phyloP scores from a whole-genome alignment of 2,329 filamentous ascomycete species.

The Trichoderma sp. region DNA sequence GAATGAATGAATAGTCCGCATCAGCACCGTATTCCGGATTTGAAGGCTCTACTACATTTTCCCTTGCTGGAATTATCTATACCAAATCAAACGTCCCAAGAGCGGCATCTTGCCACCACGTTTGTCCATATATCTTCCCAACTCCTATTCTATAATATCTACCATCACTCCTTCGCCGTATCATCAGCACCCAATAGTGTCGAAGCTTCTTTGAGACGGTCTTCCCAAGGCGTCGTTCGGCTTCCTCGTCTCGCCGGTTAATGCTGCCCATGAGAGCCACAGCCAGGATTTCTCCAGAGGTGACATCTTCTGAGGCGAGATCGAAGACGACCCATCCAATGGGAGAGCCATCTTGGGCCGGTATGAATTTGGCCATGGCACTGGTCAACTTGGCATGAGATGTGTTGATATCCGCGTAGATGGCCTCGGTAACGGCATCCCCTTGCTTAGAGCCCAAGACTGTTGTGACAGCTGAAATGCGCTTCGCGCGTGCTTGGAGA shows the following conservation, averaged over 20 bases:
- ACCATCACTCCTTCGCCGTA: conserved; percentile 4
- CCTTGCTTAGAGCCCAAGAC: background rate
- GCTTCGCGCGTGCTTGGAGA: conserved; percentile 3
- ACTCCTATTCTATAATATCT: conserved; percentile 8
- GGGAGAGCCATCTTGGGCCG: background rate
- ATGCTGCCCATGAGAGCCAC: conserved; percentile 19
- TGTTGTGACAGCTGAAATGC: background rate
- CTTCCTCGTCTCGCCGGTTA: conserved; percentile 17
- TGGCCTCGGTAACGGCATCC: background rate
- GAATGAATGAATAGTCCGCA: background rate
- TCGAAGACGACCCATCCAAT: conserved; percentile 23
- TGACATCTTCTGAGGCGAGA: background rate
- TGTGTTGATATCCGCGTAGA: conserved; percentile 12
- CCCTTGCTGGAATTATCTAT: background rate
- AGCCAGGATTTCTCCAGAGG: background rate
- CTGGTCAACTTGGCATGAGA: conserved; percentile 22
- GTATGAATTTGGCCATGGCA: conserved; percentile 13
- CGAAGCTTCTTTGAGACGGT: conserved; percentile 13
- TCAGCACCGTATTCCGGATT: background rate
- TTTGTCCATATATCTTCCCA: conserved; percentile 18
- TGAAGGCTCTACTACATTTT: background rate
- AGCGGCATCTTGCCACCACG: conserved; percentile 19
- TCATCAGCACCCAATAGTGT: conserved; percentile 19
- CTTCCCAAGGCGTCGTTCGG: conserved; percentile 14
- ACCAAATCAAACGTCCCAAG: background rate